Conservation (phyloP, 169 alveolate species). For the Babesia microti region DNA sequence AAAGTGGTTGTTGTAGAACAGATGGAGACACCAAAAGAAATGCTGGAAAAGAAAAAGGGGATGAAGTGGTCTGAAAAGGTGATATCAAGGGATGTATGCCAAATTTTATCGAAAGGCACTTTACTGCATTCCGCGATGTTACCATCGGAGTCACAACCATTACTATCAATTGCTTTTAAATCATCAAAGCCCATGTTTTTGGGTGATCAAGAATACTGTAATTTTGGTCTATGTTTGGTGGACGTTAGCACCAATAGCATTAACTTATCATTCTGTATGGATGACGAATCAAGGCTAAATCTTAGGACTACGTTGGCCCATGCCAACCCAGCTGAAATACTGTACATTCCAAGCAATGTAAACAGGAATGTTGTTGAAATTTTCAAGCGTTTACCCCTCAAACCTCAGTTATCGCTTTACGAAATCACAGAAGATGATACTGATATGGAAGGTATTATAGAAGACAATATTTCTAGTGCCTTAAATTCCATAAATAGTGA, state of each 20-base stretch:
- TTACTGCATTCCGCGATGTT: constrained; percentile 68
- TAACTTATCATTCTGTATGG: constrained; percentile 63
- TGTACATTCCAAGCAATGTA: constrained; percentile 42
- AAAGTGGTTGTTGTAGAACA: constrained; percentile 97
- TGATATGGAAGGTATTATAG: too few species aligned
- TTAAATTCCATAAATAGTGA: too few species aligned
- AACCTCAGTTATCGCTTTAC: constrained; percentile 38
- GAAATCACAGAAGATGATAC: too few species aligned
- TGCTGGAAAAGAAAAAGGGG: constrained; percentile 75
- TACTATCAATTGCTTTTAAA: constrained; percentile 46
- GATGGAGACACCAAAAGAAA: constrained; percentile 92
- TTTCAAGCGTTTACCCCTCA: constrained; percentile 37
- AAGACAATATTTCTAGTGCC: too few species aligned
- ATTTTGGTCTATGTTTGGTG: constrained; percentile 71
- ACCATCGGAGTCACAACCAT: constrained; percentile 44
- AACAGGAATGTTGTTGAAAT: constrained; percentile 22
- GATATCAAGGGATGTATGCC: constrained; percentile 82
- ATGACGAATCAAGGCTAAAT: constrained; percentile 44
- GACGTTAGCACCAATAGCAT: constrained; percentile 71
- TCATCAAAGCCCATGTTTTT: too few species aligned
- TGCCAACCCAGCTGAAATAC: constrained; percentile 58
- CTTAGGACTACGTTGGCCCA: constrained; percentile 56
- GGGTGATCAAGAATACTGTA: constrained; percentile 42
- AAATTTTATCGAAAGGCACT: constrained; percentile 88
- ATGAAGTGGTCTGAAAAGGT: constrained; percentile 70